A percentile compares a stretch with the other conserved stretches of the same genome.
phyloP scores from a whole-genome alignment of 768 basidiomycete species.

The Dictyophora rubrovolvata region DNA sequence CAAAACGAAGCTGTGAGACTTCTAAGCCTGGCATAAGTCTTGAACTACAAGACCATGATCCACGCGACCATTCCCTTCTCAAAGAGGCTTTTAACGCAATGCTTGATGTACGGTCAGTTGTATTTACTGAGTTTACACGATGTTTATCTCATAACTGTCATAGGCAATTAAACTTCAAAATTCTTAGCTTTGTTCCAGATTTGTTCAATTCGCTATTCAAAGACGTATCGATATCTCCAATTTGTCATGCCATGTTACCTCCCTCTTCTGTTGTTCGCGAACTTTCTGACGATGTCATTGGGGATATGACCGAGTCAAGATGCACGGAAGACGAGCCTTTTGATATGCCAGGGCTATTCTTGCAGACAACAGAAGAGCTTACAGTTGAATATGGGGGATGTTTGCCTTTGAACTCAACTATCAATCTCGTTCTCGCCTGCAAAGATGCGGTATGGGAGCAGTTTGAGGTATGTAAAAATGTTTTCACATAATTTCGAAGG shows the following conservation, averaged over 20 bases:
- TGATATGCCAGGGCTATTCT: not conserved
- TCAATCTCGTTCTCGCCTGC: conserved; percentile 48
- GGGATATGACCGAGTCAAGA: not conserved
- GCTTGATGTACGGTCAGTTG: conserved; percentile 26
- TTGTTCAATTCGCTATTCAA: conserved; percentile 50
- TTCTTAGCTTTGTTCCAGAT: conserved; percentile 54
- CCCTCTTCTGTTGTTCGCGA: conserved; percentile 28
- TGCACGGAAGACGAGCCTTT: not conserved
- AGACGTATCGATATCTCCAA: conserved; percentile 39
- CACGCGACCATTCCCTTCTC: conserved; percentile 50
- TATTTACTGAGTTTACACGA: not conserved
- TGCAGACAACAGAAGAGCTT: not conserved
- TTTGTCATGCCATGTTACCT: conserved; percentile 45
- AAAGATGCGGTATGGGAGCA: conserved; percentile 62
- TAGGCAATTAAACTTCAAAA: conserved; percentile 43
- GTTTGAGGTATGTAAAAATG: conserved; percentile 29
- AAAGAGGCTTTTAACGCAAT: conserved; percentile 59
- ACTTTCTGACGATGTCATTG: not conserved
- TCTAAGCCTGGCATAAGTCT: not conserved
- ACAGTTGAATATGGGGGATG: conserved; percentile 24
- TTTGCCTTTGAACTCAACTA: conserved; percentile 56
- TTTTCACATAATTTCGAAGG: not conserved
- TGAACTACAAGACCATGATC: conserved; percentile 1
- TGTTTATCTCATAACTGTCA: conserved; percentile 2
- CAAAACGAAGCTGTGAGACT: not conserved